Base-by-base conservation (phyloP, 495 filamentous ascomycete genomes). In the Aspergillus bertholletiae region DNA sequence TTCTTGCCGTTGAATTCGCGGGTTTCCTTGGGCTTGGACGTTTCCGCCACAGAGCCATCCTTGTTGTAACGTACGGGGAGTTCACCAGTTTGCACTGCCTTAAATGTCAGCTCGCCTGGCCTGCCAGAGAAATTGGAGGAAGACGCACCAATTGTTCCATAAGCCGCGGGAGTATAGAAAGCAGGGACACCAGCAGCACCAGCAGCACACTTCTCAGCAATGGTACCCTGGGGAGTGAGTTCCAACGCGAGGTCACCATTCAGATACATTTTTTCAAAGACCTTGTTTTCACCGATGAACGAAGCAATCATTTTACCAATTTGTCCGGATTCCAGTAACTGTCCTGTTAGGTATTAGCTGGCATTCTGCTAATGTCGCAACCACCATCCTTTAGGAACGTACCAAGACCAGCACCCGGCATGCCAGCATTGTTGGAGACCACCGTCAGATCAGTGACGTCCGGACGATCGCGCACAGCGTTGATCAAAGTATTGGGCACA, bases 221-320 rank as follows among this genome's bases (percentile, higher is more conserved):
- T 80, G 18, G 88, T 92, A 45, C 91, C 91, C 64, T 96, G 91
- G 0, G 91, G 91, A 12, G 88, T 92, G 34, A 96, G 80, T 69
- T 96, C 91, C 18, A 96, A 78, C 61, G 88, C 82, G 35, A 96
- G 82, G 56, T 90, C 81, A 51, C 91, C 91, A 3, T 77, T 86
- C 34, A 96, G 75, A 71, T 94, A 95, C 83, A 89, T 88, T 50
- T 79, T 76, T 76, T 95, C 91, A 53, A 95, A 90, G 24, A 85
- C 85, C 74, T 92, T 93, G 71, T 96, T 95, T 72, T 92, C 88
- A 70, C 91, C 91, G 51, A 95, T 88, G 62, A 92, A 95, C 51
- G 84, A 88, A 7, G 89, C 87, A 63, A 95, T 86, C 86, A 95
- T 90, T 71, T 93, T 94, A 58, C 77, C 84, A 63, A 96, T 86